Conservation (phyloP, 192 early-diverging fungal species). For the Podila verticillata region DNA sequence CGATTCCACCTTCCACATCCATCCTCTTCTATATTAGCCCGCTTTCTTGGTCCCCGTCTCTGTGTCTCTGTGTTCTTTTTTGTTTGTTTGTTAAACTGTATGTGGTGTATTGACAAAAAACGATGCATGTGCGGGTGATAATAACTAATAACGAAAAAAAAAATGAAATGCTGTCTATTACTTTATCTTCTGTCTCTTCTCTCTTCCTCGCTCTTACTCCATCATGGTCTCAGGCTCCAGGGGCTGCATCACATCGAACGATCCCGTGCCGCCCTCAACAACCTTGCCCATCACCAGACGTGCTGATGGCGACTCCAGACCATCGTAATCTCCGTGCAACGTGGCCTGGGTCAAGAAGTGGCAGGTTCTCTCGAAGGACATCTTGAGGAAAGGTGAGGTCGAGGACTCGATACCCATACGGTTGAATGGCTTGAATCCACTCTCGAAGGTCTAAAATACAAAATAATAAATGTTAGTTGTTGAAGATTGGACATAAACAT, state of each 20-base stretch:
- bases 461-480: neutral
- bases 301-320: constrained; percentile 89
- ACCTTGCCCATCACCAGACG: constrained; percentile 95
- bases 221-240: constrained; percentile 42
- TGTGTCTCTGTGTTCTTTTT: no score
- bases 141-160: no score
- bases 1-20: neutral
- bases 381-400: constrained; percentile 94
- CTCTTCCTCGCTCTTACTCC: neutral
- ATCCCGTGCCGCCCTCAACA: constrained; percentile 91
- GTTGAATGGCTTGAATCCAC: constrained; percentile 98
- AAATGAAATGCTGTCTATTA: neutral
- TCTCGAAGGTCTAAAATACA: constrained; percentile 87
- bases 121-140: neutral
- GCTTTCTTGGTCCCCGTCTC: no score
- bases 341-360: constrained; percentile 94
- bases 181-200: neutral
- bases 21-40: neutral
- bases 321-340: constrained; percentile 89
- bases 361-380: constrained; percentile 98
- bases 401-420: constrained; percentile 93
- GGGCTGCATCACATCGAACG: constrained; percentile 87
- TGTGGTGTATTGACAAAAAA: neutral
- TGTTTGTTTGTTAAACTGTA: no score
- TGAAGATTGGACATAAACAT: constrained; percentile 3